Base-by-base conservation (phyloP, 306 rosid species). In the Sesbania bispinosa region DNA sequence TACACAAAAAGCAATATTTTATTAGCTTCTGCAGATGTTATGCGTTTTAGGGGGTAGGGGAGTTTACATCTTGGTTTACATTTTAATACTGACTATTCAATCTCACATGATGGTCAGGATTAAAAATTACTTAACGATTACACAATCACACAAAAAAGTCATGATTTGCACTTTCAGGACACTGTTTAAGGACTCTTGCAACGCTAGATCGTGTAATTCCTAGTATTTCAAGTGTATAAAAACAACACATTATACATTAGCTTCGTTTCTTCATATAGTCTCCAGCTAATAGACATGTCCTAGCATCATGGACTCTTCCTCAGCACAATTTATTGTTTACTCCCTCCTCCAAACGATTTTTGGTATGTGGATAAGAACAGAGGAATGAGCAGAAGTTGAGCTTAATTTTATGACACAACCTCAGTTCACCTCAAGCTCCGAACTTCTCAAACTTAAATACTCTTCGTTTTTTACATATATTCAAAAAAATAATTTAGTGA, bases 1-100 rank as follows among this genome's bases (percentile, higher is more conserved):
- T 93, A 70, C 47, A 58, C 50, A 63, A 69, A 20, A 64, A 50
- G 6, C 6, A 19, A 0, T 2, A 20, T 50, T 20, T 7, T 26
- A 6, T 50, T 20, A 8, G 23, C 20, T 30, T 10, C 20, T 9
- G 4, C 10, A 52, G 21, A 52, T 7, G 32, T 52, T 15, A 14
- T 53, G 9, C 18, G 6, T 53, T 21, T 53, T 11, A 21, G 15
- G 10, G 60, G 11, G 11, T 21, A 11, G n/a, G 24, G n/a, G n/a
- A n/a, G n/a, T n/a, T n/a, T 24, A 53, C 18, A 4, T 24, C 16
- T 53, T 35, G n/a, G n/a, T n/a, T n/a, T n/a, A n/a, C n/a, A n/a
- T n/a, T n/a, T n/a, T n/a, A 26, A 18, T 30, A 29, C 3, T 53
- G 52, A 38, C 4, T 24, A 55, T 23, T 7, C 45, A 62, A 10